These are phyloP conservation scores for Termitomyces sp. DNA, from an alignment of 768 basidiomycete species.

Conservation along the genomic window DNA sequence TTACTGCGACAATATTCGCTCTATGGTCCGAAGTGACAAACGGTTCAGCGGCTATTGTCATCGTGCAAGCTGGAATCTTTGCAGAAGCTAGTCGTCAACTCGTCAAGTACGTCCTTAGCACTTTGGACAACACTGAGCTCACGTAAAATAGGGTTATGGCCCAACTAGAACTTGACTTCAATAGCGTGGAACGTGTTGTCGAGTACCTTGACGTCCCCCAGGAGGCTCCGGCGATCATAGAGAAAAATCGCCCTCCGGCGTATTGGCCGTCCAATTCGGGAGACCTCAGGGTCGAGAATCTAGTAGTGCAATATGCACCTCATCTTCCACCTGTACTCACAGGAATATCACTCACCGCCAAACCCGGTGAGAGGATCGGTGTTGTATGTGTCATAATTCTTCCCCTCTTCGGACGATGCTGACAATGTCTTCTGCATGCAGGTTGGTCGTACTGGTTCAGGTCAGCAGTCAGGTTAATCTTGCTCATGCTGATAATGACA, in stretches of 20 bases:
- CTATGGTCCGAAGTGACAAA: constrained; percentile 49
- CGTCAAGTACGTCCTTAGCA: constrained; percentile 35
- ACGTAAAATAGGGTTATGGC: constrained; percentile 47
- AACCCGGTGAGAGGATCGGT: constrained; percentile 62
- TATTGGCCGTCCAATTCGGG: constrained; percentile 66
- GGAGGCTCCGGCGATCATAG: constrained; percentile 59
- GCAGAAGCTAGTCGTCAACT: constrained; percentile 65
- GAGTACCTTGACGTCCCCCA: constrained; percentile 66
- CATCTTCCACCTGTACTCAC: constrained; percentile 57
- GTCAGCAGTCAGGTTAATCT: constrained; percentile 21
- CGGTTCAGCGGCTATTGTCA: constrained; percentile 66
- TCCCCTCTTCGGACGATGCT: background rate
- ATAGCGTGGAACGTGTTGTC: constrained; percentile 67
- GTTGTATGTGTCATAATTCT: constrained; percentile 42
- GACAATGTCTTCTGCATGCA: constrained; percentile 16
- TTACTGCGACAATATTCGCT: constrained; percentile 64
- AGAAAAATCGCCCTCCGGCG: constrained; percentile 56
- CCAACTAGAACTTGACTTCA: constrained; percentile 70
- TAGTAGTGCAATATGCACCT: constrained; percentile 59
- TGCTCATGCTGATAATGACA: background rate
- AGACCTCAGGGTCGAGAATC: constrained; percentile 48
- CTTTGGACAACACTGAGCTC: background rate
- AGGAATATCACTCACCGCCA: constrained; percentile 51
- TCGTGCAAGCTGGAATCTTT: constrained; percentile 64
- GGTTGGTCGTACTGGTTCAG: constrained; percentile 69